Evolutionary conservation across 23 red algal genomes (phyloP).

Genomic region (Cyanidioschyzon merolae): DNA sequence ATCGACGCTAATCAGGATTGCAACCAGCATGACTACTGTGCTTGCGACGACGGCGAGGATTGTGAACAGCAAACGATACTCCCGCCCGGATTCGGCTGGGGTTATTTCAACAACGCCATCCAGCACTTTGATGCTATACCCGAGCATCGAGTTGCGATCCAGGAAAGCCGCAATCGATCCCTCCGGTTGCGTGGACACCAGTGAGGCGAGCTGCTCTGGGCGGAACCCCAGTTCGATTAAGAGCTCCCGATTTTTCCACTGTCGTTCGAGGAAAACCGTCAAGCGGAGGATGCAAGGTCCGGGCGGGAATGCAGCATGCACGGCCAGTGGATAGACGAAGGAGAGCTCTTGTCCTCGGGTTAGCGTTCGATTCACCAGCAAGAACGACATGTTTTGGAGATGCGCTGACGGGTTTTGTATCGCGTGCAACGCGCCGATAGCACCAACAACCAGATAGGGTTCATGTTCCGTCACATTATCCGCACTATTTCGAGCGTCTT

Average conservation of each 20-base stretch:
- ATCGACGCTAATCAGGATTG: background rate
- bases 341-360: background rate
- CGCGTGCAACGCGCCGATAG: conserved; percentile 7
- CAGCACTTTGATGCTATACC: background rate
- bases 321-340: conserved; percentile 1
- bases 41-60: background rate
- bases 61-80: conserved; percentile 1
- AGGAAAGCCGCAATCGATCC: background rate
- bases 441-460: background rate
- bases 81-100: background rate
- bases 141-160: background rate
- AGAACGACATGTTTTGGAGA: background rate
- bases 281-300: background rate
- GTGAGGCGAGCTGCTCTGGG: background rate
- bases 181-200: background rate
- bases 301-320: background rate
- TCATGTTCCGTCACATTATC: background rate
- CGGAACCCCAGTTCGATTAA: background rate
- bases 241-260: background rate
- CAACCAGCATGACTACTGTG: background rate
- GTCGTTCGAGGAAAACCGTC: background rate
- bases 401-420: background rate
- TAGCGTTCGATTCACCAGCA: conserved; percentile 10
- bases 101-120: background rate
- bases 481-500: background rate